These are phyloP conservation scores for Cryptococcus deneoformans DNA, from an alignment of 1,284 basidiomycete species.

Conservation along the genomic window DNA sequence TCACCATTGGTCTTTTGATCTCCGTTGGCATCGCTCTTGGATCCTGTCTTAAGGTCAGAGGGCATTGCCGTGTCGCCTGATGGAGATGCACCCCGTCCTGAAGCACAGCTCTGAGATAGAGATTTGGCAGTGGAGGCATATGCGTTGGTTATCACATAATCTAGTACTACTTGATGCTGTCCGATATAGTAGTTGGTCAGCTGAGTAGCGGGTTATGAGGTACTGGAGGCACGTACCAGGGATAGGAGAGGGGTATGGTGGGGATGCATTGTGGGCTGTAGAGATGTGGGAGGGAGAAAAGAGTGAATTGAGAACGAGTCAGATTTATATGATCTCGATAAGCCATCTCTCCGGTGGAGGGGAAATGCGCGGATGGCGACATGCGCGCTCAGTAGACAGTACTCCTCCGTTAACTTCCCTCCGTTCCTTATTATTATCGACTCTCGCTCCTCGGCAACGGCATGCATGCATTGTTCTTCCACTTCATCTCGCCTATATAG, in stretches of 20 bases:
- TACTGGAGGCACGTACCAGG: not conserved
- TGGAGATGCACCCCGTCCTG: not conserved
- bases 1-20: not conserved
- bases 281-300: not conserved
- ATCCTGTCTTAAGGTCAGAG: not conserved
- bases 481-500: no score
- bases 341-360: no score
- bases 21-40: not conserved
- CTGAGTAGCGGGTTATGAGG: not conserved
- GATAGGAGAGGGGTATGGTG: not conserved
- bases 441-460: no score
- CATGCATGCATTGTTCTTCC: no score
- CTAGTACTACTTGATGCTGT: constrained; percentile 46
- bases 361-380: no score
- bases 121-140: constrained; percentile 35
- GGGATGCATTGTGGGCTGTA: not conserved
- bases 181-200: not conserved
- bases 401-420: no score
- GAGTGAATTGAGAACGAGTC: not conserved
- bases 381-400: no score
- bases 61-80: not conserved
- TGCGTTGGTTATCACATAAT: constrained; percentile 39
- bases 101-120: constrained; percentile 8
- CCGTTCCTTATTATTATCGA: no score
- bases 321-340: no score